These are phyloP conservation scores for Erythrobasidium hasegawianum DNA, from an alignment of 1,284 basidiomycete genomes.

Conservation along the genomic window DNA sequence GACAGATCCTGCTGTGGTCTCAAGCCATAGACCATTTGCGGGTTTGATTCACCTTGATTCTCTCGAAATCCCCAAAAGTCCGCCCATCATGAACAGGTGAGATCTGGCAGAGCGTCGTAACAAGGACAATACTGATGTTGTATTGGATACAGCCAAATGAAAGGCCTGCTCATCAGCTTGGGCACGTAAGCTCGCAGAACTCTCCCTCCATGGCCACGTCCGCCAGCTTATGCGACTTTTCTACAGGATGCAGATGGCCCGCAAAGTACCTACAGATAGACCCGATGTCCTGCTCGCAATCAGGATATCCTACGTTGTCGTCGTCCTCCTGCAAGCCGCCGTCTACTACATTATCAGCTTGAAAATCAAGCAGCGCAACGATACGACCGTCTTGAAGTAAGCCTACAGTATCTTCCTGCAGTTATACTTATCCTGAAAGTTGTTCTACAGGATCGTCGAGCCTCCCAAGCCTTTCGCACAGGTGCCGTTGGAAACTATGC, in stretches of 20 bases:
- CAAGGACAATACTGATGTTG: constrained; percentile 2
- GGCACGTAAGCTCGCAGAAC: not conserved
- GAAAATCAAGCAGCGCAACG: constrained; percentile 90
- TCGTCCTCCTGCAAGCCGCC: constrained; percentile 66
- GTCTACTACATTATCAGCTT: constrained; percentile 62
- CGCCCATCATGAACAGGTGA: constrained; percentile 32
- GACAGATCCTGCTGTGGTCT: too few species aligned
- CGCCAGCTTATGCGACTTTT: not conserved
- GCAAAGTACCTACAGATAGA: constrained; percentile 63
- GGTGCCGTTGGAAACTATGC: constrained; percentile 6
- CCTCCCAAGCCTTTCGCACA: constrained; percentile 48
- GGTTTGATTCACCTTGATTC: constrained; percentile 1
- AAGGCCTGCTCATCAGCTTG: constrained; percentile 31
- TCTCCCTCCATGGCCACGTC: not conserved
- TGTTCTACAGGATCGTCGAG: constrained; percentile 52
- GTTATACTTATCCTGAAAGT: not conserved
- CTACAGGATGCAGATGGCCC: constrained; percentile 29
- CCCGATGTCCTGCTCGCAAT: constrained; percentile 77
- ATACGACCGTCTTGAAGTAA: constrained; percentile 87
- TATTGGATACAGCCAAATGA: constrained; percentile 14
- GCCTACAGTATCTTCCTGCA: not conserved
- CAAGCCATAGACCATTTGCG: not conserved
- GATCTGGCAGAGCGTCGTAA: not conserved
- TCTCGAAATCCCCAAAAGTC: not conserved
- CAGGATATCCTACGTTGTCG: constrained; percentile 73